Conservation (phyloP, 2,329 filamentous ascomycete species). For the Microsporum audouinii region DNA sequence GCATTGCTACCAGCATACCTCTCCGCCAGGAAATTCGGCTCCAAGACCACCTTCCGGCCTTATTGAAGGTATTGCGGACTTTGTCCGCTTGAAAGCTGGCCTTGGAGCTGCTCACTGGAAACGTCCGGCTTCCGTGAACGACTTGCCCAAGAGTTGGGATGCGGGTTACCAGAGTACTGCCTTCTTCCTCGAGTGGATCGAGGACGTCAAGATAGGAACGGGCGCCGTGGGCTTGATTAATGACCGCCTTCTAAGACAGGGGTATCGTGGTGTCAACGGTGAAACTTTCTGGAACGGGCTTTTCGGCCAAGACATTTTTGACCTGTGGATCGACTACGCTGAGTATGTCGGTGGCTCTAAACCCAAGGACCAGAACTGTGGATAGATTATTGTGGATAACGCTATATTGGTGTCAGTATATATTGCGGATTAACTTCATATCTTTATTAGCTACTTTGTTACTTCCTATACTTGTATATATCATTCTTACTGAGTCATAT, state of each 20-base stretch:
- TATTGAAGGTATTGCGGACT: constrained; percentile 87
- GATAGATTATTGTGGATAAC: not conserved
- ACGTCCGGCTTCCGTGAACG: constrained; percentile 34
- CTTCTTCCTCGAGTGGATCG: constrained; percentile 81
- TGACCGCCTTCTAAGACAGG: constrained; percentile 27
- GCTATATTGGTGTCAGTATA: not conserved
- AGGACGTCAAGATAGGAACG: constrained; percentile 55
- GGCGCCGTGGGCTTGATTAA: constrained; percentile 52
- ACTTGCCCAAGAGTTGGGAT: constrained; percentile 60
- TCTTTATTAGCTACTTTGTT: not conserved
- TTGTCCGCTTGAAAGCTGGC: constrained; percentile 65
- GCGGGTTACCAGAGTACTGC: constrained; percentile 81
- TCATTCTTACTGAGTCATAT: too few species aligned
- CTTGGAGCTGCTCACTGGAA: constrained; percentile 79
- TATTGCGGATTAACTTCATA: too few species aligned
- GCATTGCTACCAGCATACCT: constrained; percentile 84
- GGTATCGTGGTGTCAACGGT: constrained; percentile 22
- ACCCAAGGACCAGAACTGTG: not conserved
- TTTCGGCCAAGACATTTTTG: constrained; percentile 52
- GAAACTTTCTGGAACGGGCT: constrained; percentile 35
- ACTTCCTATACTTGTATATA: too few species aligned
- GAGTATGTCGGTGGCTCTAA: constrained; percentile 31
- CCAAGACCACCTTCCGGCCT: constrained; percentile 54
- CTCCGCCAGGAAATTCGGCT: constrained; percentile 27
- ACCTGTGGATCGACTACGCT: constrained; percentile 66